A percentile compares a stretch with the other conserved stretches of the same genome.
Evolutionary conservation across 2,329 filamentous ascomycete genomes (phyloP).

Genomic region (Aspergillus unguis): DNA sequence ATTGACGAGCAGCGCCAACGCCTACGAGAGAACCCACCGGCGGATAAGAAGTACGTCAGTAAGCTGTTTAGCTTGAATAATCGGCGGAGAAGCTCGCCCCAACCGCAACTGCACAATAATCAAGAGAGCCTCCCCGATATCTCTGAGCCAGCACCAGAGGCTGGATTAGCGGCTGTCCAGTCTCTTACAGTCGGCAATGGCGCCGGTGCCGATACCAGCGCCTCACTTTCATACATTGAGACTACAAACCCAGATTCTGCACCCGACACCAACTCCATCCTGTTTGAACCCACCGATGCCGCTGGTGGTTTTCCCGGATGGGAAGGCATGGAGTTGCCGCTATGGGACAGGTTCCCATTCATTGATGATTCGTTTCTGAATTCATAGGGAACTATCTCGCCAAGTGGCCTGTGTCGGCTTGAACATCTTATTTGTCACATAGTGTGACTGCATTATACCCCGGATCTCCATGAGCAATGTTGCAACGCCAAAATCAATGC

Average conservation of each 20-base stretch:
- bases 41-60: constrained; percentile 35
- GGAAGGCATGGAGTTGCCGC: constrained; percentile 34
- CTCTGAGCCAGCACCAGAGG: neutral
- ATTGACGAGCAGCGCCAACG: constrained; percentile 43
- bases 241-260: neutral
- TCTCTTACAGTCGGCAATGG: constrained; percentile 5
- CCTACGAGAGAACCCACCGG: constrained; percentile 24
- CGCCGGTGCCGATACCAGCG: neutral
- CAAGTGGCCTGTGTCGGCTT: no score
- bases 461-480: no score
- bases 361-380: constrained; percentile 18
- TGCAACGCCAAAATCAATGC: no score
- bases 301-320: constrained; percentile 25
- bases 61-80: constrained; percentile 34
- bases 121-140: constrained; percentile 1
- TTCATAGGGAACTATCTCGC: neutral
- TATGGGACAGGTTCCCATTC: constrained; percentile 39
- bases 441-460: no score
- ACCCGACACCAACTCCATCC: neutral
- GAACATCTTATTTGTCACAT: no score
- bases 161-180: neutral
- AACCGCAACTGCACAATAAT: constrained; percentile 10
- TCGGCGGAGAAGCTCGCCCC: constrained; percentile 9
- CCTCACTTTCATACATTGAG: constrained; percentile 13
- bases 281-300: constrained; percentile 8